Percentiles rank a stretch among this genome's conserved stretches.
phyloP scores from a whole-genome alignment of 495 filamentous ascomycete genomes.

The Penicillium desertorum region DNA sequence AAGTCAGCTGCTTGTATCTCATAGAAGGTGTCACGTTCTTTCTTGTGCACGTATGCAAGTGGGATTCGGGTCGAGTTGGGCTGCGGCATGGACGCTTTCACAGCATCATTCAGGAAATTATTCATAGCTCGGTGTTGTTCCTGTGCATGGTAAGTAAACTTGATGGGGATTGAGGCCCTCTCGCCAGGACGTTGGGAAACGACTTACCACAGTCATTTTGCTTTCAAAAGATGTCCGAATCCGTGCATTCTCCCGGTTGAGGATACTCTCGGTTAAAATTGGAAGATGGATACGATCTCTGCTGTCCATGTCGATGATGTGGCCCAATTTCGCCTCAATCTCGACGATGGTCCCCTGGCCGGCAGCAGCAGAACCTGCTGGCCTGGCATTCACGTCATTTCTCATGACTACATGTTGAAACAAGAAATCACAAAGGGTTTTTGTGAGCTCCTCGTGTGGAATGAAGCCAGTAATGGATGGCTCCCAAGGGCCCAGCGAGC shows the following conservation, averaged over 20 bases:
- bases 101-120: constrained; percentile 70
- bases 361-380: constrained; percentile 46
- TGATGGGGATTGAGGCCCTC: too few relatives aligned
- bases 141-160: constrained; percentile 39
- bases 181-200: constrained; percentile 2
- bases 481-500: constrained; percentile 67
- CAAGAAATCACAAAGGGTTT: constrained; percentile 70
- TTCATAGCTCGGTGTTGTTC: constrained; percentile 76
- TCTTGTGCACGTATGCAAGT: constrained; percentile 76
- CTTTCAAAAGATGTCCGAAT: constrained; percentile 65
- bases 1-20: constrained; percentile 63
- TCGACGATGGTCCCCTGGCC: constrained; percentile 73
- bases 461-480: constrained; percentile 64
- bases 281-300: constrained; percentile 65
- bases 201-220: constrained; percentile 78
- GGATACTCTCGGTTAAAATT: constrained; percentile 63
- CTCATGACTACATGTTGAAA: constrained; percentile 64
- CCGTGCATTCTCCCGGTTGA: constrained; percentile 52
- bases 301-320: constrained; percentile 67
- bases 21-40: constrained; percentile 78
- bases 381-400: constrained; percentile 48
- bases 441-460: constrained; percentile 66
- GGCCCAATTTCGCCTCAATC: constrained; percentile 89
- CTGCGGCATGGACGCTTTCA: constrained; percentile 48
- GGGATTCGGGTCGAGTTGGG: constrained; percentile 55